phyloP scores from a whole-genome alignment of 2,329 filamentous ascomycete genomes.

The Fusarium chuoi region DNA sequence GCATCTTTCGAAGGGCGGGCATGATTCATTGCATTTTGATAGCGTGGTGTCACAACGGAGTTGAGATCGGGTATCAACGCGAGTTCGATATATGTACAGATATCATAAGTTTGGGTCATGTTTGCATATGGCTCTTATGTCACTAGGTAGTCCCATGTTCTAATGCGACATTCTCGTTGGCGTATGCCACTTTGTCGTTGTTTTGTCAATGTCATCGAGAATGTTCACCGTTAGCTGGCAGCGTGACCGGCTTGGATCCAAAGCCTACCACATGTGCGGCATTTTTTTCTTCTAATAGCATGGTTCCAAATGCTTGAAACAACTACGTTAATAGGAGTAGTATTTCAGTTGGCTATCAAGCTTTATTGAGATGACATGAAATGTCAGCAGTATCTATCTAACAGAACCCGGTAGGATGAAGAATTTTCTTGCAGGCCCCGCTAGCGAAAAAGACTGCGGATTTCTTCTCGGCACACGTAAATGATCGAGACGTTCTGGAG shows the following conservation, averaged over 20 bases:
- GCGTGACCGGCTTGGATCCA: background rate
- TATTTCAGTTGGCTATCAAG: background rate
- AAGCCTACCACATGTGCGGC: background rate
- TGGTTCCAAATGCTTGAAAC: background rate
- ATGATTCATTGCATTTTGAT: constrained; percentile 43
- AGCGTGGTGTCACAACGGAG: constrained; percentile 43
- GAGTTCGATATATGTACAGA: constrained; percentile 12
- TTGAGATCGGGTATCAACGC: constrained; percentile 33
- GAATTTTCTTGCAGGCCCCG: constrained; percentile 75
- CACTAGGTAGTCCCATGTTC: constrained; percentile 33
- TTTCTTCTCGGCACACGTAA: constrained; percentile 85
- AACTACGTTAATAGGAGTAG: background rate
- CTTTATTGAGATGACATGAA: background rate
- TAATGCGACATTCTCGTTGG: constrained; percentile 25
- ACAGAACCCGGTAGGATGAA: constrained; percentile 79
- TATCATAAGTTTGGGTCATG: constrained; percentile 29
- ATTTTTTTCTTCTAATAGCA: background rate
- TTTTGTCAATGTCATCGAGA: background rate
- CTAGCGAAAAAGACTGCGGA: constrained; percentile 96
- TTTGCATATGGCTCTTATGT: constrained; percentile 29
- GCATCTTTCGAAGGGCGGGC: constrained; percentile 43
- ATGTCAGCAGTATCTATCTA: constrained; percentile 97
- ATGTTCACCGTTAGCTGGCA: background rate
- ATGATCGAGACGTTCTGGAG: constrained; percentile 89
- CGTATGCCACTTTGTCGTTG: background rate